Conservation (phyloP, 2,329 filamentous ascomycete species). For the Leptographium procerum region DNA sequence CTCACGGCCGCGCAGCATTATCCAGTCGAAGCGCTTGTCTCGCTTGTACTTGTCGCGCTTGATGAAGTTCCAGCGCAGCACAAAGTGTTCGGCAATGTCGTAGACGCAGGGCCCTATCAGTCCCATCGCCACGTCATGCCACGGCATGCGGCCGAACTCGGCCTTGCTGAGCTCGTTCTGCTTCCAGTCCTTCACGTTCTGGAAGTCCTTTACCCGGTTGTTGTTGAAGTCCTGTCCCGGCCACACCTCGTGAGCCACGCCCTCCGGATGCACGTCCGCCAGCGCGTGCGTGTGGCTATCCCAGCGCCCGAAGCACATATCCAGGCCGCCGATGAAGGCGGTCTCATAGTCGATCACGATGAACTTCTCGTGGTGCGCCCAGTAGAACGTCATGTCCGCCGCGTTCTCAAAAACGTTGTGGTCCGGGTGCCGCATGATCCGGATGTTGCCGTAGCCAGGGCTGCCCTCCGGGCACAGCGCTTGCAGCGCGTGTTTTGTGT, state of each 20-base stretch:
- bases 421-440: slow-evolving; percentile 80
- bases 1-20: slow-evolving; percentile 64
- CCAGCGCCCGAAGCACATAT: slow-evolving; percentile 94
- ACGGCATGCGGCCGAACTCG: slow-evolving; percentile 91
- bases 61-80: slow-evolving; percentile 90
- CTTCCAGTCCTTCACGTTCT: slow-evolving; percentile 85
- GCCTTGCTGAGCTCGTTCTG: slow-evolving; percentile 85
- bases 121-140: slow-evolving; percentile 93
- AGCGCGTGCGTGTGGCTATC: slow-evolving; percentile 77
- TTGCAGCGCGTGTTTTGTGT: slow-evolving; percentile 80
- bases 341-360: slow-evolving; percentile 85
- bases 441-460: slow-evolving; percentile 80
- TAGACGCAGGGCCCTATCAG: slow-evolving; percentile 82
- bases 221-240: slow-evolving; percentile 98
- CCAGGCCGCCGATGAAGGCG: slow-evolving; percentile 88
- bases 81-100: slow-evolving; percentile 92
- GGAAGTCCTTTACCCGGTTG: slow-evolving; percentile 90
- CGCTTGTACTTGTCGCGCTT: slow-evolving; percentile 98
- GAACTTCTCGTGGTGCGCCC: slow-evolving; percentile 97
- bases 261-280: slow-evolving; percentile 77
- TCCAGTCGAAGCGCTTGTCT: slow-evolving; percentile 72
- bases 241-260: slow-evolving; percentile 73
- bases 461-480: slow-evolving; percentile 70
- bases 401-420: slow-evolving; percentile 92
- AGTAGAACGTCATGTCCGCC: slow-evolving; percentile 94